Conservation (phyloP, 768 basidiomycete genomes). For the Russula griseocarnosa region DNA sequence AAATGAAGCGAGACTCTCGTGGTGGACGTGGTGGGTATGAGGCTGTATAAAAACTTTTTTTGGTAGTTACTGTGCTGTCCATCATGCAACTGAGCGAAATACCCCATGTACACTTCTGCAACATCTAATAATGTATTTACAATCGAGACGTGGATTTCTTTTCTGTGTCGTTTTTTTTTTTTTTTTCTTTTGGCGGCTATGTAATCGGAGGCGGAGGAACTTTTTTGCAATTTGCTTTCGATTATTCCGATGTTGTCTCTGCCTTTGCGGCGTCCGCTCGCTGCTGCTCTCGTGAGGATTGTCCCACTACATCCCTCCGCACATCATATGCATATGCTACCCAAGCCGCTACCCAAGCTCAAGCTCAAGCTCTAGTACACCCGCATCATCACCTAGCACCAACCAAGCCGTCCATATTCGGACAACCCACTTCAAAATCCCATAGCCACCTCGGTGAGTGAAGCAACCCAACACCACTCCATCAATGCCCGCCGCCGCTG, state of each 20-base stretch:
- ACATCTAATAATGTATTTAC: neutral
- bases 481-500: neutral
- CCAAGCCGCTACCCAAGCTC: neutral
- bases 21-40: neutral
- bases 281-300: neutral
- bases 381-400: neutral
- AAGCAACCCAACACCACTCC: neutral
- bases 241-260: constrained; percentile 6
- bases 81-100: too few relatives aligned
- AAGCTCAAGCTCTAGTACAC: constrained; percentile 8
- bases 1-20: neutral
- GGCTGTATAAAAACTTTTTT: neutral
- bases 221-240: too few relatives aligned
- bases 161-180: neutral
- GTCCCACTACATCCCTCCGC: neutral
- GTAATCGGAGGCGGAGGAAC: too few relatives aligned
- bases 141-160: neutral
- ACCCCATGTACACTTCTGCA: neutral
- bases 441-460: constrained; percentile 43
- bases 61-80: too few relatives aligned
- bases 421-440: constrained; percentile 42
- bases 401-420: constrained; percentile 40
- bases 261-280: constrained; percentile 1
- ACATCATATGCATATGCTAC: too few relatives aligned
- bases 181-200: neutral